These are phyloP conservation scores for Clarireedia sp. DNA, from an alignment of 2,329 filamentous ascomycete species.

Conservation along the genomic window DNA sequence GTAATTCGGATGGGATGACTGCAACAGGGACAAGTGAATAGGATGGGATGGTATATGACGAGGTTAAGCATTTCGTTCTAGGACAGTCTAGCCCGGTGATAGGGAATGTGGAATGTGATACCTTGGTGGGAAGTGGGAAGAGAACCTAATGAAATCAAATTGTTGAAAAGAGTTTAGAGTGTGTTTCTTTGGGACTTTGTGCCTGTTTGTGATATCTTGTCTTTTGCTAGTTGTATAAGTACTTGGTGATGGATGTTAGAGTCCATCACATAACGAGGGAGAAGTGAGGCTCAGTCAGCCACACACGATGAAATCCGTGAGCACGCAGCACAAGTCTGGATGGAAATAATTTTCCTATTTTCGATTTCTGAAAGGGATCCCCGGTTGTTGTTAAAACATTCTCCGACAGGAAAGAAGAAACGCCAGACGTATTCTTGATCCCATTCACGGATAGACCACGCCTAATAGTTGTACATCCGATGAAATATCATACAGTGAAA, in stretches of 20 bases:
- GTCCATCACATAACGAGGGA: too few species aligned
- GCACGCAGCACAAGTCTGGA: background rate
- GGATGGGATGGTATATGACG: background rate
- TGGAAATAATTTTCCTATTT: background rate
- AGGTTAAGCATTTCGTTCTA: background rate
- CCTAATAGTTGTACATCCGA: slow-evolving; percentile 57
- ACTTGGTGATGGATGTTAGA: too few species aligned
- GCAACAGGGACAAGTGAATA: too few species aligned
- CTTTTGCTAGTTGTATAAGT: too few species aligned
- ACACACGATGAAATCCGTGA: slow-evolving; percentile 11
- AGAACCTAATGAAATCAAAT: too few species aligned
- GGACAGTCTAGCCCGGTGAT: background rate
- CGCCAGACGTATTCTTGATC: slow-evolving; percentile 55
- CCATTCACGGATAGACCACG: slow-evolving; percentile 64
- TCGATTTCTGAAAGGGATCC: too few species aligned
- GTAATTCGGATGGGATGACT: background rate
- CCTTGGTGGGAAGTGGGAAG: too few species aligned
- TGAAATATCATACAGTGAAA: too few species aligned
- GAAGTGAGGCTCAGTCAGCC: background rate
- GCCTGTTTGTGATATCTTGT: too few species aligned
- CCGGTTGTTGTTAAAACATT: background rate
- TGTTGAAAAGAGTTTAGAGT: too few species aligned
- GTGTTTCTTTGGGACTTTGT: too few species aligned
- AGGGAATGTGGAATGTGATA: background rate
- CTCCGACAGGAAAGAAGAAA: too few species aligned